Evolutionary conservation across 768 basidiomycete genomes (phyloP).

Genomic region (Myochromella boudieri): DNA sequence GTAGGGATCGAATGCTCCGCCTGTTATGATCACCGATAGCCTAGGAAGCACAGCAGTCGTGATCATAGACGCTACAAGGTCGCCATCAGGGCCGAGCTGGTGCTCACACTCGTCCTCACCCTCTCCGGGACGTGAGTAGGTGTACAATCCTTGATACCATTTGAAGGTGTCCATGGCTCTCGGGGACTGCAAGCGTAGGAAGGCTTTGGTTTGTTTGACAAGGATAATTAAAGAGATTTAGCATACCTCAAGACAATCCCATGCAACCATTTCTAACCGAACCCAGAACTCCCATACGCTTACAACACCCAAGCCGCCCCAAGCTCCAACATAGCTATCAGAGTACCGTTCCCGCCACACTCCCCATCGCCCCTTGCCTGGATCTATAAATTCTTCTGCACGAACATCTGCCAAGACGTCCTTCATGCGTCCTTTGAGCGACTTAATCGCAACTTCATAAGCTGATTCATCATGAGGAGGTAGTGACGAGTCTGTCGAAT

Average conservation of each 20-base stretch:
- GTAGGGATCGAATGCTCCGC: slow-evolving; percentile 83
- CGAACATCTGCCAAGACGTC: slow-evolving; percentile 77
- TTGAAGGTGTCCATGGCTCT: slow-evolving; percentile 72
- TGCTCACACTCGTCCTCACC: slow-evolving; percentile 48
- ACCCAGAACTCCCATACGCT: slow-evolving; percentile 95
- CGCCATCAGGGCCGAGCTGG: slow-evolving; percentile 79
- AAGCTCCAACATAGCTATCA: slow-evolving; percentile 86
- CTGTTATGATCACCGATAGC: slow-evolving; percentile 68
- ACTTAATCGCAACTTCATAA: slow-evolving; percentile 60
- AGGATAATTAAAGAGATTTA: neutral
- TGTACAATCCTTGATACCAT: slow-evolving; percentile 80
- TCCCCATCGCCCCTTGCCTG: slow-evolving; percentile 61
- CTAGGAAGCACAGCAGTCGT: slow-evolving; percentile 80
- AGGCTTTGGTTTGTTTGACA: slow-evolving; percentile 7
- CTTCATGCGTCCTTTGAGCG: slow-evolving; percentile 49
- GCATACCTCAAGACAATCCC: slow-evolving; percentile 83
- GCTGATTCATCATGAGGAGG: slow-evolving; percentile 65
- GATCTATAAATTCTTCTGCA: slow-evolving; percentile 83
- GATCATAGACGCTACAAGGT: slow-evolving; percentile 85
- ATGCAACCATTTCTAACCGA: slow-evolving; percentile 81
- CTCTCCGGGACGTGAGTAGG: slow-evolving; percentile 64
- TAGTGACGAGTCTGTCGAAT: slow-evolving; percentile 82
- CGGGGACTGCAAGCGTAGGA: slow-evolving; percentile 36
- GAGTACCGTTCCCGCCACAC: slow-evolving; percentile 74
- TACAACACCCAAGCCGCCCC: slow-evolving; percentile 87